A percentile compares a stretch with the other conserved stretches of the same genome.
These are phyloP conservation scores for Epichloe sibirici DNA, from an alignment of 2,329 filamentous ascomycete genomes.

Conservation along the genomic window DNA sequence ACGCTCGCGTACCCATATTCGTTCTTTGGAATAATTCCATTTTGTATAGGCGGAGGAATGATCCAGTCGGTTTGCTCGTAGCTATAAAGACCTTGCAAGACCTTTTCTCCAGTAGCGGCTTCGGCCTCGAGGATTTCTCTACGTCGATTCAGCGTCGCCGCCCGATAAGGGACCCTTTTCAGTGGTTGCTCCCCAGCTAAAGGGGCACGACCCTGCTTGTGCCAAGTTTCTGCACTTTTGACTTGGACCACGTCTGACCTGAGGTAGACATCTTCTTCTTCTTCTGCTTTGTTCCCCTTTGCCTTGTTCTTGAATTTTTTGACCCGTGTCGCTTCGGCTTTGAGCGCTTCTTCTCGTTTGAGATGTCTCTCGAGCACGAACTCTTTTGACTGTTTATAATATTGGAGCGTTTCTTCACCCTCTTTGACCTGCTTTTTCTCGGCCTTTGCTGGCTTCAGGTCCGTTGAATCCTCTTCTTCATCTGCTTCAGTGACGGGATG, in stretches of 20 bases:
- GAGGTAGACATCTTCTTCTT: slow-evolving; percentile 69
- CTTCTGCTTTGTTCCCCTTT: slow-evolving; percentile 60
- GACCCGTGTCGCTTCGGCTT: slow-evolving; percentile 53
- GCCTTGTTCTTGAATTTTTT: slow-evolving; percentile 64
- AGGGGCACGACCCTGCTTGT: slow-evolving; percentile 82
- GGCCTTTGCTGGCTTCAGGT: slow-evolving; percentile 59
- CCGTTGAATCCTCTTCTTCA: slow-evolving; percentile 64
- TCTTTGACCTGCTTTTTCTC: slow-evolving; percentile 64
- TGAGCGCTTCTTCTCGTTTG: slow-evolving; percentile 80
- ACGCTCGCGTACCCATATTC: slow-evolving; percentile 50
- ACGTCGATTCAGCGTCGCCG: slow-evolving; percentile 76
- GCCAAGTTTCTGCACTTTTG: slow-evolving; percentile 92
- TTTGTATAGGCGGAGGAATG: slow-evolving; percentile 71
- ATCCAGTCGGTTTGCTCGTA: slow-evolving; percentile 89
- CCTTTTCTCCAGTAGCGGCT: slow-evolving; percentile 67
- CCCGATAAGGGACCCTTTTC: slow-evolving; percentile 81
- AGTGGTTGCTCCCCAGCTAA: slow-evolving; percentile 58
- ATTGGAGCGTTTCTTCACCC: slow-evolving; percentile 72
- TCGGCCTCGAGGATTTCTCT: slow-evolving; percentile 82
- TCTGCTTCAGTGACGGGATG: slow-evolving; percentile 57
- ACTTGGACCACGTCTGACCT: slow-evolving; percentile 72
- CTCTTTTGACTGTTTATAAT: slow-evolving; percentile 75
- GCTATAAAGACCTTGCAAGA: slow-evolving; percentile 76
- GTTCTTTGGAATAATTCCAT: slow-evolving; percentile 87
- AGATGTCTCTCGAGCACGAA: slow-evolving; percentile 79